phyloP scores from a whole-genome alignment of 2,329 filamentous ascomycete species.

The Calonectria pseudoreteaudii region DNA sequence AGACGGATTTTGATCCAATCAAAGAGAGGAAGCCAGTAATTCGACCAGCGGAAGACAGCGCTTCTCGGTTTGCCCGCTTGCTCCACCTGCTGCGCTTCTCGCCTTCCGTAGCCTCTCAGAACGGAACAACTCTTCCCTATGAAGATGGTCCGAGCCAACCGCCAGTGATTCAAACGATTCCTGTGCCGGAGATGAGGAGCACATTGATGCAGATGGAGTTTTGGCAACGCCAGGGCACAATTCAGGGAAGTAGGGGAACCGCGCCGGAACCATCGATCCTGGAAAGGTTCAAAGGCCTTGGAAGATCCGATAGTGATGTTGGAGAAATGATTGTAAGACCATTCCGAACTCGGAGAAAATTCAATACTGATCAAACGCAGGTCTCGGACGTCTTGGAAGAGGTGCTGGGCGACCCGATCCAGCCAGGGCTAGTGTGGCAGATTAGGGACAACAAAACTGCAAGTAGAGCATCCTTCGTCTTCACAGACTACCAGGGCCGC shows the following conservation, averaged over 20 bases:
- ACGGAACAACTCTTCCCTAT: not conserved
- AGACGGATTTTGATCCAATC: not conserved
- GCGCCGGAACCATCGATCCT: not conserved
- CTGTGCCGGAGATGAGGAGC: not conserved
- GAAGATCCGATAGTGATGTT: not conserved
- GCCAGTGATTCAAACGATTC: not conserved
- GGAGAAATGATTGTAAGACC: constrained; percentile 18
- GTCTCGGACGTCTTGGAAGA: constrained; percentile 12
- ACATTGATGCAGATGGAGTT: constrained; percentile 14
- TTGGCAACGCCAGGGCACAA: not conserved
- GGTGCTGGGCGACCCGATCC: constrained; percentile 5
- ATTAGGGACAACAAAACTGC: not conserved
- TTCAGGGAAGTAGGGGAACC: not conserved
- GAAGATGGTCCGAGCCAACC: not conserved
- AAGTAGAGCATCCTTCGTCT: not conserved
- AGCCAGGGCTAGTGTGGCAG: constrained; percentile 11
- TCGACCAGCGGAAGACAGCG: not conserved
- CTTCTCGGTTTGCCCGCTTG: constrained; percentile 7
- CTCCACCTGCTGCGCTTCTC: constrained; percentile 8
- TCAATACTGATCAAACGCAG: not conserved
- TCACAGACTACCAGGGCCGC: not conserved
- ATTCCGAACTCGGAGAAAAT: not conserved
- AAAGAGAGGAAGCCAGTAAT: not conserved
- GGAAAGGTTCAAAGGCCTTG: not conserved
- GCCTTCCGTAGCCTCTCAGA: not conserved